A percentile compares a stretch with the other conserved stretches of the same genome.
Evolutionary conservation across 371 early-diverging fungal species (phyloP).

Genomic region (Cladochytrium tenue): DNA sequence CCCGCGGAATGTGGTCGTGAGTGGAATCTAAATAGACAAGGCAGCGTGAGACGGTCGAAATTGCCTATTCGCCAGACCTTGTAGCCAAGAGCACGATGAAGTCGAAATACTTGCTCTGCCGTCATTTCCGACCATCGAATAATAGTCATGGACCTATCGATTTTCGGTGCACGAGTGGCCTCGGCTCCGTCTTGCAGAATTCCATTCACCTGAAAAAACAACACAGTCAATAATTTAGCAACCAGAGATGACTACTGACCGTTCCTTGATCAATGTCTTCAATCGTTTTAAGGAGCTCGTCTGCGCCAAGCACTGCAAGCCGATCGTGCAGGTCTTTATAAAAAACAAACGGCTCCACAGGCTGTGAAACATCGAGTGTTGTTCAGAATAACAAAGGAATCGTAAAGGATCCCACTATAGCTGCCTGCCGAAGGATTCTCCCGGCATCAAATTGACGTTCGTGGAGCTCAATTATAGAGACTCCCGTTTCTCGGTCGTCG

Average conservation of each 20-base stretch:
- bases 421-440: conserved; percentile 70
- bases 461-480: conserved; percentile 84
- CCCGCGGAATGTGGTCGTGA: conserved; percentile 30
- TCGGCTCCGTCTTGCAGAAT: conserved; percentile 61
- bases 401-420: conserved; percentile 29
- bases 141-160: conserved; percentile 58
- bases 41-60: conserved; percentile 13
- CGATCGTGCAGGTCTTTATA: conserved; percentile 52
- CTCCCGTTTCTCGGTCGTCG: conserved; percentile 76
- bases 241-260: background rate
- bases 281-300: conserved; percentile 64
- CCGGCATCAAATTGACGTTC: conserved; percentile 83
- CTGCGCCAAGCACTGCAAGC: conserved; percentile 67
- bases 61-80: conserved; percentile 50
- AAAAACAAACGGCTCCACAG: conserved; percentile 38
- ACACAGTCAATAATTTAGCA: background rate
- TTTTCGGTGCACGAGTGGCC: conserved; percentile 77
- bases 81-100: conserved; percentile 74
- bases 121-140: conserved; percentile 66
- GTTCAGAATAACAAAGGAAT: background rate
- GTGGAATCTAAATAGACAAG: conserved; percentile 28
- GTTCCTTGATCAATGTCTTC: conserved; percentile 54
- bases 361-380: conserved; percentile 38
- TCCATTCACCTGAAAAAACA: conserved; percentile 45
- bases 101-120: conserved; percentile 62